Conservation (phyloP, 495 filamentous ascomycete species). For the Aspergillus diversus region DNA sequence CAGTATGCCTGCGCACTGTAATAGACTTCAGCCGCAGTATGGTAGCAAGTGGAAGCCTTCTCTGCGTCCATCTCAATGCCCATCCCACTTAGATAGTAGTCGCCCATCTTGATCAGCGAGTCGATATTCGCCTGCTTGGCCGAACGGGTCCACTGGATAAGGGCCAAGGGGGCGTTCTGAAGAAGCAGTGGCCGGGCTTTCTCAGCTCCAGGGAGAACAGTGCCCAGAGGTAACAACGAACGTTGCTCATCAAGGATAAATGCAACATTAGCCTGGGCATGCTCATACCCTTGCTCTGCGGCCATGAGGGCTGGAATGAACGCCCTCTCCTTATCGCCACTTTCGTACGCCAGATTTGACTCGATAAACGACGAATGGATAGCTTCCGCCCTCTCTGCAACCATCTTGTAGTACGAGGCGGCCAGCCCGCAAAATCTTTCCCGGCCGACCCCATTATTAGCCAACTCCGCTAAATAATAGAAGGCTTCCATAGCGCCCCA, state of each 20-base stretch:
- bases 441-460: slow-evolving; percentile 75
- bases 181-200: slow-evolving; percentile 55
- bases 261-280: slow-evolving; percentile 91
- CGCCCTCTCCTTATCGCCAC: slow-evolving; percentile 84
- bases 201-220: slow-evolving; percentile 44
- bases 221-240: slow-evolving; percentile 58
- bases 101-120: slow-evolving; percentile 95
- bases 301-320: slow-evolving; percentile 86
- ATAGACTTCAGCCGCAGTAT: slow-evolving; percentile 84
- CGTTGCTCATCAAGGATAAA: slow-evolving; percentile 84
- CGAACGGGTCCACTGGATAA: slow-evolving; percentile 96
- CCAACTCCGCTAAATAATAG: slow-evolving; percentile 94
- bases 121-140: slow-evolving; percentile 94
- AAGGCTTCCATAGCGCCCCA: slow-evolving; percentile 90
- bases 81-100: slow-evolving; percentile 86
- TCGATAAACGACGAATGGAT: slow-evolving; percentile 84
- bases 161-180: slow-evolving; percentile 72
- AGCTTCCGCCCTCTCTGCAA: slow-evolving; percentile 85
- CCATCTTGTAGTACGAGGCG: slow-evolving; percentile 90
- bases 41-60: slow-evolving; percentile 92
- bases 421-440: slow-evolving; percentile 82
- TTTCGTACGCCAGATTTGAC: slow-evolving; percentile 81
- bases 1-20: slow-evolving; percentile 94
- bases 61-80: slow-evolving; percentile 73
- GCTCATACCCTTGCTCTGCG: slow-evolving; percentile 95